Conservation (phyloP, 257 asterid genomes). For the Gentiana dahurica region DNA sequence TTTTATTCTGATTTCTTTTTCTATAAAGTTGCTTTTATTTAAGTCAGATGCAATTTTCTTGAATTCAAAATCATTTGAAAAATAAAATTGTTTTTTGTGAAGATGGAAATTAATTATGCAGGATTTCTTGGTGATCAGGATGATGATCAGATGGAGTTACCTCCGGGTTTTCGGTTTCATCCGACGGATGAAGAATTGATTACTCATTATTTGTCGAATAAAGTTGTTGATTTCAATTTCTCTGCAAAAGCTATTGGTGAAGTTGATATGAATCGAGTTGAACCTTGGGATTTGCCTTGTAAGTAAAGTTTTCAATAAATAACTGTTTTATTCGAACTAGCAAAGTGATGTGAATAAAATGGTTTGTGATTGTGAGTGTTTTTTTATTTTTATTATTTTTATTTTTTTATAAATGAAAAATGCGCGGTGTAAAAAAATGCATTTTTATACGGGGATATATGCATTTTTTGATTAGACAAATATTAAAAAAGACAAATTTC, state of each 20-base stretch:
- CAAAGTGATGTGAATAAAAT: no score
- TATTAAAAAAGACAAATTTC: no score
- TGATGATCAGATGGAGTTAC: conserved; percentile 38
- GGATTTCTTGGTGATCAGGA: conserved; percentile 13
- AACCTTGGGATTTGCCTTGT: conserved; percentile 84
- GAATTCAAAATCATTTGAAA: no score
- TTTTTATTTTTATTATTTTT: no score
- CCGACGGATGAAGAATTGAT: conserved; percentile 78
- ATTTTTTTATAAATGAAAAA: no score
- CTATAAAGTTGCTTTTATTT: no score
- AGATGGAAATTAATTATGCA: conserved; percentile 33
- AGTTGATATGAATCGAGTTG: conserved; percentile 69
- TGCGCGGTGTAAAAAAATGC: no score
- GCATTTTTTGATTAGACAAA: no score
- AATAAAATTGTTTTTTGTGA: background rate
- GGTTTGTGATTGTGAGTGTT: no score
- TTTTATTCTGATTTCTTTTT: background rate
- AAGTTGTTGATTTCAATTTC: conserved; percentile 38
- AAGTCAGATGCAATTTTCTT: no score
- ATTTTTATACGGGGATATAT: no score
- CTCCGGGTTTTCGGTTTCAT: conserved; percentile 77
- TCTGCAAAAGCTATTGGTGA: conserved; percentile 53
- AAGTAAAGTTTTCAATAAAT: conserved; percentile 8
- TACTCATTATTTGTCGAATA: conserved; percentile 53
- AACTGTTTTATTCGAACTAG: no score